phyloP scores from a whole-genome alignment of 768 basidiomycete genomes.

The Flagelloscypha sp. region DNA sequence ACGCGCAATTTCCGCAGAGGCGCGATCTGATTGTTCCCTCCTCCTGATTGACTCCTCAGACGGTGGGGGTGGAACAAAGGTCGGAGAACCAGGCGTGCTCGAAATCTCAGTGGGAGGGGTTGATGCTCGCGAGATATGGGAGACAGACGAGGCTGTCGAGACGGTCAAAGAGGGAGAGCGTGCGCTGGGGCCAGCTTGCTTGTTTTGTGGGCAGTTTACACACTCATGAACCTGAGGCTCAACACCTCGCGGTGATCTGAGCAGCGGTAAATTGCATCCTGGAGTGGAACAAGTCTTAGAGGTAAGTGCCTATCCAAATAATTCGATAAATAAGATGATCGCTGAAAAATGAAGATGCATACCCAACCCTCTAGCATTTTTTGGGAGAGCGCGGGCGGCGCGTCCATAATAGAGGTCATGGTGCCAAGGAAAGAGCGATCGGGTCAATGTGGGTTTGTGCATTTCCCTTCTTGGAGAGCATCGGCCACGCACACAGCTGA shows the following conservation, averaged over 20 bases:
- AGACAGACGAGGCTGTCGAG: conserved; percentile 39
- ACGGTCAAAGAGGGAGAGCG: too few relatives aligned
- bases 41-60: conserved; percentile 58
- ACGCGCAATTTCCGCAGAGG: conserved; percentile 73
- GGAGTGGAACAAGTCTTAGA: conserved; percentile 50
- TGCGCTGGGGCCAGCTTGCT: too few relatives aligned
- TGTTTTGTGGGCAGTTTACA: conserved; percentile 60
- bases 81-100: conserved; percentile 49
- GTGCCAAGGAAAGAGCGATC: conserved; percentile 4
- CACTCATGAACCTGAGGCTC: conserved; percentile 46
- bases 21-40: conserved; percentile 73
- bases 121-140: conserved; percentile 51
- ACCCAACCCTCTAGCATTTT: conserved; percentile 79
- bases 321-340: neutral
- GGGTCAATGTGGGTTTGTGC: too few relatives aligned
- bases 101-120: conserved; percentile 77
- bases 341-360: conserved; percentile 10
- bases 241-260: conserved; percentile 56
- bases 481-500: conserved; percentile 10
- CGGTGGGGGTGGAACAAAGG: conserved; percentile 56
- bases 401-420: conserved; percentile 48
- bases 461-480: too few relatives aligned
- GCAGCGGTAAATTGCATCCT: conserved; percentile 58
- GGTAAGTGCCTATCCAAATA: conserved; percentile 46
- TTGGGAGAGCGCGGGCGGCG: conserved; percentile 57